Conservation (phyloP, 768 basidiomycete genomes). For the Suillus plorans region DNA sequence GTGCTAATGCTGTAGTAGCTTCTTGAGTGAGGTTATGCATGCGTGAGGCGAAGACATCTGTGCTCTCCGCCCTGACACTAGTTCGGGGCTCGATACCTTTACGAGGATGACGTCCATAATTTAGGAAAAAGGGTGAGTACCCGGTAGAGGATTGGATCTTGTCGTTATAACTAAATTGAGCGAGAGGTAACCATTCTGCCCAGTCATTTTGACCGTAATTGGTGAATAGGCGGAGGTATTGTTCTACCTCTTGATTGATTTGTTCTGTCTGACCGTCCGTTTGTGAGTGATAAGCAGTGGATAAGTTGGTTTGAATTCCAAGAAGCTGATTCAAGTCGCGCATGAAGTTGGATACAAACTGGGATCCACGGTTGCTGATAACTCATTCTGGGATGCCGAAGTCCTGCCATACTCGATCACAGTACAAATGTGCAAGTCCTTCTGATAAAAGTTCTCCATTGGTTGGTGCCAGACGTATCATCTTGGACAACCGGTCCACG, state of each 20-base stretch:
- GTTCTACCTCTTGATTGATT: slow-evolving; percentile 37
- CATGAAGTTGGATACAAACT: slow-evolving; percentile 33
- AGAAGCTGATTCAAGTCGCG: slow-evolving; percentile 26
- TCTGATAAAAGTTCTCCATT: slow-evolving; percentile 9
- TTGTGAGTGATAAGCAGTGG: slow-evolving; percentile 44
- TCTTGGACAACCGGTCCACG: slow-evolving; percentile 7
- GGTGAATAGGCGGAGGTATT: slow-evolving; percentile 34
- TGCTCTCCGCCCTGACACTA: slow-evolving; percentile 8
- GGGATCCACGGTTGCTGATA: slow-evolving; percentile 27
- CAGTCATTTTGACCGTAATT: slow-evolving; percentile 37
- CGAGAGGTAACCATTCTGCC: slow-evolving; percentile 31
- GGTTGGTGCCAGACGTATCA: background rate
- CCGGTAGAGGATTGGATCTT: slow-evolving; percentile 26
- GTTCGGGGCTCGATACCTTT: background rate
- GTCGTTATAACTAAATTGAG: slow-evolving; percentile 36
- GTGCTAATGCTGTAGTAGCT: background rate
- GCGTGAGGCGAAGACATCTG: slow-evolving; percentile 9
- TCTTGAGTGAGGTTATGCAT: slow-evolving; percentile 15
- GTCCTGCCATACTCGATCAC: slow-evolving; percentile 24
- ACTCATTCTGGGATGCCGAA: slow-evolving; percentile 27
- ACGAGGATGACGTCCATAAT: background rate
- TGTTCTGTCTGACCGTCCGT: slow-evolving; percentile 7
- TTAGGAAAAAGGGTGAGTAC: background rate
- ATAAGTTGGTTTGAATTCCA: slow-evolving; percentile 32
- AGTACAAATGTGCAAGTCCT: slow-evolving; percentile 19